These are phyloP conservation scores for Cyclotella distinguenda DNA, from an alignment of 108 stramenopile genomes.

Conservation along the genomic window DNA sequence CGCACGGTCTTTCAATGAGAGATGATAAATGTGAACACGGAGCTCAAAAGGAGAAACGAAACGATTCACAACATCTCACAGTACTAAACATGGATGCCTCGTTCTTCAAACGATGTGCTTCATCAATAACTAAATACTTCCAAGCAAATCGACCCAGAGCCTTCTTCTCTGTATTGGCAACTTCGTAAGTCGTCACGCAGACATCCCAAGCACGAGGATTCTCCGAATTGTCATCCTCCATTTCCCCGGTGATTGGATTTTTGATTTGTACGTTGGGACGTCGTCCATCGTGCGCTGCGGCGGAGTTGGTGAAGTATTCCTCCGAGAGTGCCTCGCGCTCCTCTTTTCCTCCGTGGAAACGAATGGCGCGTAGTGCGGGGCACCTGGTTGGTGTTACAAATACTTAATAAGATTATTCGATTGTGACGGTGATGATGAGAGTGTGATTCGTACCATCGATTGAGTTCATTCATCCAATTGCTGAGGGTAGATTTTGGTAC, in stretches of 20 bases:
- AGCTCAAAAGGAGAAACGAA: not conserved
- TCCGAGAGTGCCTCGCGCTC: slow-evolving; percentile 80
- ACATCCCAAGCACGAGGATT: slow-evolving; percentile 92
- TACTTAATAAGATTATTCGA: not conserved
- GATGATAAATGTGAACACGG: slow-evolving; percentile 57
- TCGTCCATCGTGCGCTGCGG: slow-evolving; percentile 76
- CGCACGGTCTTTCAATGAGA: slow-evolving; percentile 74
- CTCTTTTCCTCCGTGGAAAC: slow-evolving; percentile 91
- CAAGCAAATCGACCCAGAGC: slow-evolving; percentile 87
- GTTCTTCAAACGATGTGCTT: slow-evolving; percentile 98
- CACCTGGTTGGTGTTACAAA: slow-evolving; percentile 40
- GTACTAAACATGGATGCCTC: slow-evolving; percentile 82
- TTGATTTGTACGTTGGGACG: slow-evolving; percentile 68
- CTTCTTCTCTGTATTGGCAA: slow-evolving; percentile 86
- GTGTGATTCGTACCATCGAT: slow-evolving; percentile 59
- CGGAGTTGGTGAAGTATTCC: slow-evolving; percentile 74
- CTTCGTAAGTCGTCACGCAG: slow-evolving; percentile 96
- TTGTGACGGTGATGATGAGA: not conserved
- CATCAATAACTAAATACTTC: slow-evolving; percentile 97
- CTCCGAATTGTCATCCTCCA: slow-evolving; percentile 82
- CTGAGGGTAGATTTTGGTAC: slow-evolving; percentile 97
- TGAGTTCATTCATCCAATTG: slow-evolving; percentile 99
- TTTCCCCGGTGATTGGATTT: slow-evolving; percentile 63
- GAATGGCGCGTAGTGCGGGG: slow-evolving; percentile 85
- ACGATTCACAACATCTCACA: slow-evolving; percentile 1